Evolutionary conservation across 2,329 filamentous ascomycete species (phyloP).

Genomic region (Verticillium nubilum): DNA sequence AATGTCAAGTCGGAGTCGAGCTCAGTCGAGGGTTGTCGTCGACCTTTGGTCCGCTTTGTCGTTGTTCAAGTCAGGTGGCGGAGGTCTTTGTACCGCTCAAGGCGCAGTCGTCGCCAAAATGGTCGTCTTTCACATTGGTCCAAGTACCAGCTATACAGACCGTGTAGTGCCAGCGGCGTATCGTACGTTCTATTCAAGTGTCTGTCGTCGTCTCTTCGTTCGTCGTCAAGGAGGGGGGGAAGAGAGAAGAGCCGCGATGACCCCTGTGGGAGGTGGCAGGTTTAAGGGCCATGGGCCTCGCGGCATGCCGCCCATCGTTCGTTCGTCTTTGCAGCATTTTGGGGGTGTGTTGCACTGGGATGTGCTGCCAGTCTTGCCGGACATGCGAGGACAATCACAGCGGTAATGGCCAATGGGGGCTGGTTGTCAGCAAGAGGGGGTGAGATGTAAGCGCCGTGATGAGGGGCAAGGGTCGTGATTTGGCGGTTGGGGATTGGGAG

Average conservation of each 20-base stretch:
- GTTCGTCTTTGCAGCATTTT: constrained; percentile 7
- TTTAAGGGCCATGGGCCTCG: constrained; percentile 10
- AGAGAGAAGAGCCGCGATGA: constrained; percentile 1
- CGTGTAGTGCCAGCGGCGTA: not conserved
- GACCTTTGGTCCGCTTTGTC: not conserved
- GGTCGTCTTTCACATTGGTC: not conserved
- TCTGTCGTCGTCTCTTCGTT: constrained; percentile 1
- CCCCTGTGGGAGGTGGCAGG: constrained; percentile 6
- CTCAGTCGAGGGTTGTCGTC: not conserved
- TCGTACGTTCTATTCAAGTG: constrained; percentile 1
- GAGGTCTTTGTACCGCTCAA: not conserved
- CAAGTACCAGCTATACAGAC: not conserved
- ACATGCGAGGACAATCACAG: constrained; percentile 11
- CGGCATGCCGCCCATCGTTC: not conserved
- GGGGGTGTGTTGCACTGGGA: constrained; percentile 5
- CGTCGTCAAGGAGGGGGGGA: constrained; percentile 1
- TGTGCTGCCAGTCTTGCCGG: constrained; percentile 8
- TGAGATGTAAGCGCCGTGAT: constrained; percentile 11
- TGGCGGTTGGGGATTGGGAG: not conserved
- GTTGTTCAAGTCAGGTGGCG: not conserved
- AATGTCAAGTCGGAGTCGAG: not conserved
- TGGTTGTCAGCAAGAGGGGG: constrained; percentile 1
- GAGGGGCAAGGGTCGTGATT: constrained; percentile 5
- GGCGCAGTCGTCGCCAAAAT: not conserved
- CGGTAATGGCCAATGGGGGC: constrained; percentile 8